Evolutionary conservation across 176 grass and related monocot species (phyloP), one percentile per base, ranked within the genome.

Genomic region (Hordeum marinum): DNA sequence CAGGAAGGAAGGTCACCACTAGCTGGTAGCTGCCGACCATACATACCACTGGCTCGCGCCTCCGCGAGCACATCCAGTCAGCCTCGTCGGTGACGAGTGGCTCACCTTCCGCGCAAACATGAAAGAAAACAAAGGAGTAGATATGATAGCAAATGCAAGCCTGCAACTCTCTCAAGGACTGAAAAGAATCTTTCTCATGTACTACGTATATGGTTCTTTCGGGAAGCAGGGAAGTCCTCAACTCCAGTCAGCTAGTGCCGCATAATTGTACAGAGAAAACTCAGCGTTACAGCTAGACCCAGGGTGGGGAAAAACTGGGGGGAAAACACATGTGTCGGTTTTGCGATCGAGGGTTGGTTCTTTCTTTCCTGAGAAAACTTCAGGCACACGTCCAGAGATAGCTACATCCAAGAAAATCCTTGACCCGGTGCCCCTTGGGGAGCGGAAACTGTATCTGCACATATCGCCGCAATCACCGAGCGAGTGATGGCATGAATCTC

Each of bases 231-330:
- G 14, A 68, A 34, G 54, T 64, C 32, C 32, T 34, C 32, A 34
- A 4, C 4, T 34, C 65, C 65, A 83, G 59, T 24, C 26, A 32
- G 50, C 23, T 41, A 50, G 55, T 58, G 61, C 37, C 67, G 27
- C 57, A 45, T 54, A 50, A 77, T 57, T 90, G 72, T 68, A 87
- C 80, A 68, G 80, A 54, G 68, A 76, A 80, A 78, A 46, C 60
- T 75, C 74, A 76, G 17, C 58, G 76, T 80, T 75, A 75, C 74
- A 87, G 10, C 65, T 11, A 75, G 15, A 50, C 27, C 68, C 80
- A 75, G 59, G 17, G n/a, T 80, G 67, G 25, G 52, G 27, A 37
- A 75, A 69, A 74, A 26, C 46, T 3, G 34, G 45, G n/a, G 43
- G 11, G 3, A 31, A 80, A 72, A 80, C 26, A 57, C 13, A 32